Evolutionary conservation across 768 basidiomycete genomes (phyloP).

Genomic region (Pholiota microspora): DNA sequence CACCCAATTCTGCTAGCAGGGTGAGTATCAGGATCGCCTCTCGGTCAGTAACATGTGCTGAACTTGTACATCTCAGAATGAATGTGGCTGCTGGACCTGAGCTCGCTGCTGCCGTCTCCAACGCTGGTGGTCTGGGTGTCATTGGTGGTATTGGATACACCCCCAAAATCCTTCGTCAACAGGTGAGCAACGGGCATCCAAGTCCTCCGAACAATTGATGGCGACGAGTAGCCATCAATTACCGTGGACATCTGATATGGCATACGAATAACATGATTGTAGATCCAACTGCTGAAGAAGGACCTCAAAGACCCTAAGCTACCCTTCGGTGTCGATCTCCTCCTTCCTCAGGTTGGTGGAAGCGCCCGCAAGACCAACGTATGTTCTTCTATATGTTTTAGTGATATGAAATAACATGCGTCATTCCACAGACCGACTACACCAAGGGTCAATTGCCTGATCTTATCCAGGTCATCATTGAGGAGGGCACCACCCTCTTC

Average conservation of each 20-base stretch:
- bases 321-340: constrained; percentile 90
- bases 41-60: background rate
- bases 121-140: constrained; percentile 90
- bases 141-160: constrained; percentile 90
- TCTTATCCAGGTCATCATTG: constrained; percentile 88
- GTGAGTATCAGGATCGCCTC: constrained; percentile 22
- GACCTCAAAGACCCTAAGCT: constrained; percentile 70
- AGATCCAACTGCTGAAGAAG: constrained; percentile 76
- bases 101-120: constrained; percentile 90
- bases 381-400: constrained; percentile 16
- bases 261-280: background rate
- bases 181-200: constrained; percentile 43
- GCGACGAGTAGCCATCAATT: background rate
- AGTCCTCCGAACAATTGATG: background rate
- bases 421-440: constrained; percentile 69
- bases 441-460: constrained; percentile 84
- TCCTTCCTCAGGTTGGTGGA: constrained; percentile 85
- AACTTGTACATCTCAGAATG: constrained; percentile 33
- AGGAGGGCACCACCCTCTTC: constrained; percentile 85
- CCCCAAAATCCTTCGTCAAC: constrained; percentile 73
- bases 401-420: background rate
- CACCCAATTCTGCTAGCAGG: constrained; percentile 88
- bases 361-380: constrained; percentile 91
- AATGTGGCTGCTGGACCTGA: constrained; percentile 59
- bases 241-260: background rate